Percentiles rank a stretch among this genome's conserved stretches.
phyloP scores from a whole-genome alignment of 768 basidiomycete species.

The Myochromella boudieri region DNA sequence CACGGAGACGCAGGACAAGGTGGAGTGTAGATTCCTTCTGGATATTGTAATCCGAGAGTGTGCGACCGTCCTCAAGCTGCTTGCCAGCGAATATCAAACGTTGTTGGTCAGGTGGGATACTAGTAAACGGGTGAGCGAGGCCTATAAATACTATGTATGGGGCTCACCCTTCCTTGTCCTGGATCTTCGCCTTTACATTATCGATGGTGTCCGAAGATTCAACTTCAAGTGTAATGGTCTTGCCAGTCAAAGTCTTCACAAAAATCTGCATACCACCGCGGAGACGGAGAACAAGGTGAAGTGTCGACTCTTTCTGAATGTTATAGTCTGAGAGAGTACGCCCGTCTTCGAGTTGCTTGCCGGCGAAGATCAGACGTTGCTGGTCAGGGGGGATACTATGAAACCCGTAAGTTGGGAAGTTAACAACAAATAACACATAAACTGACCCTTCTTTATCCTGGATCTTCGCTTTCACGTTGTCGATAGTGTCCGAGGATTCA shows the following conservation, averaged over 20 bases:
- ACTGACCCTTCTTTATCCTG: slow-evolving; percentile 91
- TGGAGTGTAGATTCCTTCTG: slow-evolving; percentile 81
- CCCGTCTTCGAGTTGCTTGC: slow-evolving; percentile 90
- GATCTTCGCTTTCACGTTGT: slow-evolving; percentile 89
- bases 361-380: slow-evolving; percentile 89
- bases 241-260: slow-evolving; percentile 85
- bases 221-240: slow-evolving; percentile 92
- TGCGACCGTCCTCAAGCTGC: slow-evolving; percentile 92
- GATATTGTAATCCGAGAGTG: slow-evolving; percentile 81
- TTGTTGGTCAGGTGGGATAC: slow-evolving; percentile 84
- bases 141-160: too few relatives aligned
- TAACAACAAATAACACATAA: too few relatives aligned
- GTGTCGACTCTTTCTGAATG: slow-evolving; percentile 87
- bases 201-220: slow-evolving; percentile 94
- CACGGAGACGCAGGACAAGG: slow-evolving; percentile 45
- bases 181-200: slow-evolving; percentile 83
- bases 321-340: slow-evolving; percentile 90
- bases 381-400: slow-evolving; percentile 88
- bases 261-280: slow-evolving; percentile 93
- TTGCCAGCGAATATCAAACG: slow-evolving; percentile 93
- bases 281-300: slow-evolving; percentile 80
- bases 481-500: slow-evolving; percentile 84
- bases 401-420: too few relatives aligned
- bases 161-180: slow-evolving; percentile 86
- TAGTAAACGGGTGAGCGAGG: too few relatives aligned